Base-by-base conservation (phyloP, 2,329 filamentous ascomycete species). In the Fusarium heterosporum region DNA sequence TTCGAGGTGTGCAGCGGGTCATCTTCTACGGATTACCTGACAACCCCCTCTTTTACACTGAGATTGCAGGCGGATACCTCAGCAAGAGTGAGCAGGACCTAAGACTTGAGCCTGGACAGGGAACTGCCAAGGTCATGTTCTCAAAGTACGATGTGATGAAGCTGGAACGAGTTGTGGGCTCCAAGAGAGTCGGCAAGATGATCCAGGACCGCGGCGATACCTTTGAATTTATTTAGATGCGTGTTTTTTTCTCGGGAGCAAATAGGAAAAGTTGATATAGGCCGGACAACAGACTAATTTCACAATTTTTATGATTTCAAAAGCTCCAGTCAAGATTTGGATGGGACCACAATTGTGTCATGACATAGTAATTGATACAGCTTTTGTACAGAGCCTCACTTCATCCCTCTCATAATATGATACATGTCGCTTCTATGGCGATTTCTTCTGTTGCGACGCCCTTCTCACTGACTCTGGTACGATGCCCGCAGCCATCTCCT, bases 1-100 rank as follows among this genome's bases (percentile, higher is more conserved):
- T 99, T 53, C 86, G 88, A 34, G 96, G 96, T 22, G 93, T 96
- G 14, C 90, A 89, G 77, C 85, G 89, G 39, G 87, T 98, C n/a
- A 85, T 97, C 50, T 90, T 97, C 83, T 98, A 98, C 76, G 91
- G 90, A 2, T 78, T 97, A 30, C 96, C 96, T 0, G 95, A 98
- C 72, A 97, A 97, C 75, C 91, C 92, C 26, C 76, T 86, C 19
- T 95, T 96, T 72, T 96, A 95, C 76, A 84, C 85, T 38, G 93
- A 96, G 80, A 83, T 95, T 53, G 87, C 90, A 0, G 90, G 87
- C 5, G 89, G 84, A 0, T 93, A 87, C 73, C 77, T 95, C 55
- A 85, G 75, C 69, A 83, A 78, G 78, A 91, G 81, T 78, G 86
- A 85, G 78, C 83, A 84, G 72, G 84, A 85, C 65, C 75, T 84